These are phyloP conservation scores for Deuterostichococcus epilithicus DNA, from an alignment of 139 green algal genomes.

Conservation along the genomic window DNA sequence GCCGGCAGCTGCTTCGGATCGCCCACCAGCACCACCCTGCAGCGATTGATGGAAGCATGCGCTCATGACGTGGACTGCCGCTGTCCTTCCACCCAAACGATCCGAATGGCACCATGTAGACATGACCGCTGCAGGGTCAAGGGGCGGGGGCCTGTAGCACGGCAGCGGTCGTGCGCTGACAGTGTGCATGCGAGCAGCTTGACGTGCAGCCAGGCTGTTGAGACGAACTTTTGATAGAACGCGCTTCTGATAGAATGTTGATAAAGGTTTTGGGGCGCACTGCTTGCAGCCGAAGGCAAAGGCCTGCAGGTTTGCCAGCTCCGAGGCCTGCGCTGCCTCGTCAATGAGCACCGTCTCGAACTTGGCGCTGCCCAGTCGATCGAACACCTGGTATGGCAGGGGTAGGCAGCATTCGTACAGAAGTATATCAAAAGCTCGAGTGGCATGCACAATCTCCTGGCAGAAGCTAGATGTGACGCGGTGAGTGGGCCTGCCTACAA, in stretches of 20 bases:
- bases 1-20: conserved; percentile 93
- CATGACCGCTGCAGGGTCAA: too few species aligned
- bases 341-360: conserved; percentile 81
- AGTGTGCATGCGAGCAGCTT: too few species aligned
- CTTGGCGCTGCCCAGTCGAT: conserved; percentile 7
- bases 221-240: background rate
- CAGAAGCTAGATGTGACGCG: too few species aligned
- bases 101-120: too few species aligned
- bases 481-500: too few species aligned
- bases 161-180: too few species aligned
- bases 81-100: too few species aligned
- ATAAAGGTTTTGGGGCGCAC: conserved; percentile 20
- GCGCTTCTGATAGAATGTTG: background rate
- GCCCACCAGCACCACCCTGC: conserved; percentile 76
- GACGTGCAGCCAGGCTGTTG: background rate
- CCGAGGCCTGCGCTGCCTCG: conserved; percentile 86
- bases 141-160: too few species aligned
- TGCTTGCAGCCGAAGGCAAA: conserved; percentile 66
- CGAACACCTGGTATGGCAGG: conserved; percentile 23
- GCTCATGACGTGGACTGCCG: background rate
- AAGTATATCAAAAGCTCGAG: too few species aligned
- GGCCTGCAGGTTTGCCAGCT: conserved; percentile 80
- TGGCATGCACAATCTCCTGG: too few species aligned
- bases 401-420: too few species aligned
- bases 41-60: background rate